Base-by-base conservation (phyloP, 768 basidiomycete genomes). In the Xerocomellus amylosporus region DNA sequence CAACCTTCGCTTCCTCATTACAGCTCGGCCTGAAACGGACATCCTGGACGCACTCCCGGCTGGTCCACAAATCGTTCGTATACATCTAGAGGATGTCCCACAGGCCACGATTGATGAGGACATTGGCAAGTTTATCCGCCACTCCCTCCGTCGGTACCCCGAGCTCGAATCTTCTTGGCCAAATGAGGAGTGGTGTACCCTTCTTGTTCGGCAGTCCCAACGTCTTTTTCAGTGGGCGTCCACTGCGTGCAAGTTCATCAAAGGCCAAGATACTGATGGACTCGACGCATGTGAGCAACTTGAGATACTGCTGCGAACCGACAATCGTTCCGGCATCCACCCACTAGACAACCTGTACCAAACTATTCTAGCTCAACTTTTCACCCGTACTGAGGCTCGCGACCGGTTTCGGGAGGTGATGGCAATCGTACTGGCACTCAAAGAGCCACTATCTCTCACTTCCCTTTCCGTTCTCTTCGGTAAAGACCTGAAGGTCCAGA, bases 181-280 rank as follows among this genome's bases (percentile, higher is more conserved):
- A 4, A 54, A 65, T 26, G 33, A 54, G 49, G 46, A 49, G 33
- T 64, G 59, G 65, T 51, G 54, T 56, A 38, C 19, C 20, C 19
- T 53, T 5, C 55, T 70, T n/a, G 56, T 61, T 28, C 28, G 56
- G 2, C 60, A 44, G 6, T 64, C 68, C 7, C 59, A 69, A 13
- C 68, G 54, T 9, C 61, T 70, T 17, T 70, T 71, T 44, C 63
- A 69, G 48, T 71, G 68, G 70, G 70, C 70, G 24, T 2, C 24
- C 24, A 24, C 24, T 24, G 24, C 24, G 24, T 24, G 24, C 24
- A 24, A 24, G 24, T 63, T 55, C n/a, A 62, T 70, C 30, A 43
- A 55, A 17, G 58, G 64, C 7, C 46, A 48, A 19, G 54, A 48
- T 39, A 33, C 56, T n/a, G 24, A 28, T 34, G 60, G 60, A n/a